These are phyloP conservation scores for Alternaria gaisen DNA, from an alignment of 2,329 filamentous ascomycete genomes.

Conservation along the genomic window DNA sequence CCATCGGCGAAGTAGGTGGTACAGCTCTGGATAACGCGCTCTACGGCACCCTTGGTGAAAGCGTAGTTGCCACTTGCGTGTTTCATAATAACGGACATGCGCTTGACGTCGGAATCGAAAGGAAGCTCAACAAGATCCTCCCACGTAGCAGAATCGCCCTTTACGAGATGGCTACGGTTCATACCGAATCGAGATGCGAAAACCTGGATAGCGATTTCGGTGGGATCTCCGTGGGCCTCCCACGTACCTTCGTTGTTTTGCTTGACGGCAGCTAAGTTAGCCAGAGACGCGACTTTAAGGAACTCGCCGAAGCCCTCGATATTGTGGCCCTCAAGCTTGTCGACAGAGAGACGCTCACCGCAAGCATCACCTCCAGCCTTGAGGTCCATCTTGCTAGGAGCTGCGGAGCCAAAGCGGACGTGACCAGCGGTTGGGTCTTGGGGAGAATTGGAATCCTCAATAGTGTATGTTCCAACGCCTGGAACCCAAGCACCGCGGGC, in stretches of 20 bases:
- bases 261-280: conserved; percentile 63
- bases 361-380: conserved; percentile 27
- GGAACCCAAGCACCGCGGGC: conserved; percentile 51
- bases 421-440: conserved; percentile 46
- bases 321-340: conserved; percentile 35
- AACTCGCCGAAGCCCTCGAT: conserved; percentile 41
- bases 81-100: conserved; percentile 76
- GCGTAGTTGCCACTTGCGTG: conserved; percentile 49
- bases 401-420: conserved; percentile 36
- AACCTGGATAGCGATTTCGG: conserved; percentile 78
- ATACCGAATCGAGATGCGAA: conserved; percentile 74
- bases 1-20: conserved; percentile 60
- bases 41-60: conserved; percentile 74
- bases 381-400: conserved; percentile 40
- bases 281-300: conserved; percentile 51
- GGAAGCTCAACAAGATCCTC: conserved; percentile 69
- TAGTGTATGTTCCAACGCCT: conserved; percentile 48
- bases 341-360: conserved; percentile 22
- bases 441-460: conserved; percentile 47
- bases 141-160: conserved; percentile 41
- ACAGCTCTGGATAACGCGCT: conserved; percentile 72
- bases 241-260: conserved; percentile 53
- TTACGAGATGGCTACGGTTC: conserved; percentile 64
- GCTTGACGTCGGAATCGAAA: conserved; percentile 78
- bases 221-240: conserved; percentile 56